Evolutionary conservation across 306 rosid genomes (phyloP).

Genomic region (Urtica urens): DNA sequence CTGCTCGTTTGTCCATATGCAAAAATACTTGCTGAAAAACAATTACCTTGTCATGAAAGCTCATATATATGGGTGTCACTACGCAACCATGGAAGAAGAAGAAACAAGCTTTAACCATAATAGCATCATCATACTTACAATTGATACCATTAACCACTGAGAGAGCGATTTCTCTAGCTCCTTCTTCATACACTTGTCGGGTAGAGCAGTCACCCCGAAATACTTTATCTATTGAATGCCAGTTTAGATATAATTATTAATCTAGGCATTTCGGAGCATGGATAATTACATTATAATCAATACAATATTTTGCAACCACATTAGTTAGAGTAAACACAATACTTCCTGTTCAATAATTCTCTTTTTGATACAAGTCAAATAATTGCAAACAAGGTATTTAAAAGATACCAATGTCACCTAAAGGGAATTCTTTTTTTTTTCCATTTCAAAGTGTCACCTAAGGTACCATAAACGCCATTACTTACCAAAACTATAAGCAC

Average conservation of each 20-base stretch:
- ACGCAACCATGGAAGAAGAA: slow-evolving; percentile 25
- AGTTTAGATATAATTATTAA: too few species aligned
- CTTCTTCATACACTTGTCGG: slow-evolving; percentile 82
- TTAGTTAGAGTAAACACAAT: too few species aligned
- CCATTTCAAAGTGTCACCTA: too few species aligned
- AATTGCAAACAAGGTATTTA: slow-evolving; percentile 6
- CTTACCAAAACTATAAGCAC: slow-evolving; percentile 90
- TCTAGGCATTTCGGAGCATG: too few species aligned
- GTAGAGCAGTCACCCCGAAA: slow-evolving; percentile 81
- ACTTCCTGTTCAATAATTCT: too few species aligned
- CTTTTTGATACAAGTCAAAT: too few species aligned
- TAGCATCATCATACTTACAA: slow-evolving; percentile 48
- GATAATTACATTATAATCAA: too few species aligned
- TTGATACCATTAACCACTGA: slow-evolving; percentile 88
- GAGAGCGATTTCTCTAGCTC: slow-evolving; percentile 77
- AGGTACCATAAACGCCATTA: too few species aligned
- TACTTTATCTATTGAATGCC: slow-evolving; percentile 85
- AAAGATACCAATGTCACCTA: slow-evolving; percentile 10
- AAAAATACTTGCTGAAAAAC: slow-evolving; percentile 76
- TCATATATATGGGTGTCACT: too few species aligned
- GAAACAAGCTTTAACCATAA: slow-evolving; percentile 14
- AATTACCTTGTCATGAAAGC: too few species aligned
- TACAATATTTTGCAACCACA: too few species aligned
- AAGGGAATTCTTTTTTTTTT: too few species aligned
- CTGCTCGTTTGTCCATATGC: slow-evolving; percentile 99